phyloP scores from a whole-genome alignment of 31 red algal genomes.

The Pterothamnion heteromorphum region DNA sequence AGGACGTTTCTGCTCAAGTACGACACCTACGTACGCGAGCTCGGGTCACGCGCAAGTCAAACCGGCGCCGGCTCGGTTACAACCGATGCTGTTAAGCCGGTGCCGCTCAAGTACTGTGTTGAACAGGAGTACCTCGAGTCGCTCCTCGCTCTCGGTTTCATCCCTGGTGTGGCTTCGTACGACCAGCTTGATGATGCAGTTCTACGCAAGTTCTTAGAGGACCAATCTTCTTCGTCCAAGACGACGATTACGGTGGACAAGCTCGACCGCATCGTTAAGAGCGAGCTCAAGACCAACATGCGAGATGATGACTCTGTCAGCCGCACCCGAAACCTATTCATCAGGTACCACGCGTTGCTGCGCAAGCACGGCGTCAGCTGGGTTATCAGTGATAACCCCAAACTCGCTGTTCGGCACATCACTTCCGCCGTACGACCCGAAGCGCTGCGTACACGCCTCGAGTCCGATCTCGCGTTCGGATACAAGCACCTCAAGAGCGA shows the following conservation, averaged over 20 bases:
- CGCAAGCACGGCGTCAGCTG: too few relatives aligned
- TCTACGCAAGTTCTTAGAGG: neutral
- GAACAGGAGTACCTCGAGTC: constrained; percentile 36
- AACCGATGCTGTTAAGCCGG: neutral
- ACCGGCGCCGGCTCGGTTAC: neutral
- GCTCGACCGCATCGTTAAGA: too few relatives aligned
- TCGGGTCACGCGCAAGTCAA: neutral
- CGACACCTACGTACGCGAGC: constrained; percentile 8
- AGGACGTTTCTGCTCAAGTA: neutral
- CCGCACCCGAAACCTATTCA: neutral
- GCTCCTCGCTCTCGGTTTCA: neutral
- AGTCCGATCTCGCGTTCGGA: neutral
- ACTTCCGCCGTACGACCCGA: neutral
- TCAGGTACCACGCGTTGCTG: too few relatives aligned
- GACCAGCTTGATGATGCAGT: neutral
- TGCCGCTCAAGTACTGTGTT: neutral
- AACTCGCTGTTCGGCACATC: too few relatives aligned
- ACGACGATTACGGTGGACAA: neutral
- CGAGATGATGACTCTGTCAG: neutral
- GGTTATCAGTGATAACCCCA: too few relatives aligned
- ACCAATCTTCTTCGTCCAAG: neutral
- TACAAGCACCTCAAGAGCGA: neutral
- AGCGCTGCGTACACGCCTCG: neutral
- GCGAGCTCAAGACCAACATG: neutral
- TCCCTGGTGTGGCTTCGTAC: neutral